phyloP scores from a whole-genome alignment of 2,329 filamentous ascomycete genomes.

The Daldinia sp. region DNA sequence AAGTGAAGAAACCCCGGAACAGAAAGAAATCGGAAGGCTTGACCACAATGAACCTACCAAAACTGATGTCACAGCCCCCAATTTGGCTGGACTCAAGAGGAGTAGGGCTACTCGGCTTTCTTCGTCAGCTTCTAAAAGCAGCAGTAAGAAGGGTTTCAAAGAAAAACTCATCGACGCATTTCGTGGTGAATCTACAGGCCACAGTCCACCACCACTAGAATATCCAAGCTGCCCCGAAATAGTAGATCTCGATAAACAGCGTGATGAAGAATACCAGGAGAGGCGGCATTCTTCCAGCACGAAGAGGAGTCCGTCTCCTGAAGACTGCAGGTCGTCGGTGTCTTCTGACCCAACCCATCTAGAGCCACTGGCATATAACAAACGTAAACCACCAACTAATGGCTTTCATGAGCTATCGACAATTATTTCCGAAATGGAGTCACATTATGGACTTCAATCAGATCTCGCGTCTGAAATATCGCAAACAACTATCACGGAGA shows the following conservation, averaged over 20 bases:
- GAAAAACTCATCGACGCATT: slow-evolving; percentile 70
- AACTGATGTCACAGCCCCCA: slow-evolving; percentile 47
- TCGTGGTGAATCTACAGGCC: slow-evolving; percentile 64
- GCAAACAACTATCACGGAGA: slow-evolving; percentile 62
- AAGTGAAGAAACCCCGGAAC: slow-evolving; percentile 31
- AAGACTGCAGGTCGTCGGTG: slow-evolving; percentile 46
- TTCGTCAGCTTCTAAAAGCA: slow-evolving; percentile 58
- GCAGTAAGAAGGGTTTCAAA: slow-evolving; percentile 60
- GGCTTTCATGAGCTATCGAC: slow-evolving; percentile 65
- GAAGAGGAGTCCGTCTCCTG: slow-evolving; percentile 46
- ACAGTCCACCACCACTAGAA: slow-evolving; percentile 54
- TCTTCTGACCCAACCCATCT: slow-evolving; percentile 43
- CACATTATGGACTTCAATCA: slow-evolving; percentile 55
- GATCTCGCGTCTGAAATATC: slow-evolving; percentile 61
- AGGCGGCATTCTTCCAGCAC: slow-evolving; percentile 48
- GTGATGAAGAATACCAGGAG: slow-evolving; percentile 41
- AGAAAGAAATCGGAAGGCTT: slow-evolving; percentile 22
- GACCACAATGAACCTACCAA: slow-evolving; percentile 41
- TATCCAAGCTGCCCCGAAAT: slow-evolving; percentile 59
- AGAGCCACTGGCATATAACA: slow-evolving; percentile 36
- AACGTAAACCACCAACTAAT: slow-evolving; percentile 59
- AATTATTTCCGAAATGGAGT: slow-evolving; percentile 60
- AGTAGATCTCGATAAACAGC: slow-evolving; percentile 43
- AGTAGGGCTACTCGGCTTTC: slow-evolving; percentile 62
- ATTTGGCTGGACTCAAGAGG: slow-evolving; percentile 58